phyloP scores from a whole-genome alignment of 441 rosid species.

The Corymbia calophylla region DNA sequence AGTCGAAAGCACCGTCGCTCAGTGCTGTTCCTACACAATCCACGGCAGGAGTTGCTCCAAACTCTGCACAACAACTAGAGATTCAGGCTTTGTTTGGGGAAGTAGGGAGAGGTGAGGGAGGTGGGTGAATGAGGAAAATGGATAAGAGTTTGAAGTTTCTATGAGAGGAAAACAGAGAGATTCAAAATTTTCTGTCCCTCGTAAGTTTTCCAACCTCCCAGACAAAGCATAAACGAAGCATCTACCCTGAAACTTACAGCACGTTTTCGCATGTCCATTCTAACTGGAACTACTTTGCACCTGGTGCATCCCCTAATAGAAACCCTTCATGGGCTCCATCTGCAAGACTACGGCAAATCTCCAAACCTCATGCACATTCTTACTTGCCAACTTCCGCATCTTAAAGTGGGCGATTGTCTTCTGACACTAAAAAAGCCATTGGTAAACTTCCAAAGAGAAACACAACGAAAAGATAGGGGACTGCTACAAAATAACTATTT shows the following conservation, averaged over 20 bases:
- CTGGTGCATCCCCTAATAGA: background rate
- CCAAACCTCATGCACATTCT: background rate
- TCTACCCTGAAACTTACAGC: background rate
- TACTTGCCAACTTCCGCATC: background rate
- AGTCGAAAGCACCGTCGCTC: background rate
- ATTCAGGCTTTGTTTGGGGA: background rate
- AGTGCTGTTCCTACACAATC: background rate
- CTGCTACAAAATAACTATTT: background rate
- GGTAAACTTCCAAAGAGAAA: background rate
- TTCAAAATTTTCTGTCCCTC: background rate
- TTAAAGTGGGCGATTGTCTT: background rate
- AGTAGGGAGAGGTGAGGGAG: background rate
- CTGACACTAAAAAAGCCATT: background rate
- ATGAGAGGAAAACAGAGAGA: background rate
- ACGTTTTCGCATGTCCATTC: background rate
- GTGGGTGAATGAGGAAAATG: background rate
- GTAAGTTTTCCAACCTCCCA: background rate
- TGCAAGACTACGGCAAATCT: background rate
- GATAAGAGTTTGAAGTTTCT: background rate
- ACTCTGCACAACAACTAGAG: background rate
- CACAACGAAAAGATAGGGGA: background rate
- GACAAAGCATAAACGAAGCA: background rate
- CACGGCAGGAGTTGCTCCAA: background rate
- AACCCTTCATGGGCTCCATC: background rate
- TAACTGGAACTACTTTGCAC: background rate